phyloP scores from a whole-genome alignment of 257 asterid species.

The Apocynum venetum region DNA sequence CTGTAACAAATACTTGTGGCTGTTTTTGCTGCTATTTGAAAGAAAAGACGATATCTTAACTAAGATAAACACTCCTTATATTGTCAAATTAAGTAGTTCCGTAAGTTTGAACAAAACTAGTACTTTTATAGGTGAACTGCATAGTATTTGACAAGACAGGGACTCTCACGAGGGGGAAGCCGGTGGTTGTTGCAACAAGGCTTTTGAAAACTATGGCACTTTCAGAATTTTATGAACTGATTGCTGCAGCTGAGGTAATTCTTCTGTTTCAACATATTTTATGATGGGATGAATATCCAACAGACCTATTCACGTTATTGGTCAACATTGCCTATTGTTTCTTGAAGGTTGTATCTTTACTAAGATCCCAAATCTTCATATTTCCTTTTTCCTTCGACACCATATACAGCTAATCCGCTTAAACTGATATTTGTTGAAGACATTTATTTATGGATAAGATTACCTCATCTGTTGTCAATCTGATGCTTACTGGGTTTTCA shows the following conservation, averaged over 20 bases:
- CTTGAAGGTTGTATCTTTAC: background rate
- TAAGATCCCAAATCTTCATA: background rate
- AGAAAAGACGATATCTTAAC: background rate
- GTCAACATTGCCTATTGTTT: background rate
- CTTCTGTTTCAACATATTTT: background rate
- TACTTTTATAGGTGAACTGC: conserved; percentile 50
- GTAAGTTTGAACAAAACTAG: background rate
- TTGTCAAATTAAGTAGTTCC: background rate
- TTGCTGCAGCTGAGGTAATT: conserved; percentile 83
- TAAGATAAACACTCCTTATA: background rate
- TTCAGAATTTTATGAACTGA: conserved; percentile 52
- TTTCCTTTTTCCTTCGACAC: background rate
- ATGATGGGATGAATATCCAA: background rate
- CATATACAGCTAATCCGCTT: background rate
- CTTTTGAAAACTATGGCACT: conserved; percentile 49
- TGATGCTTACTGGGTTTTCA: background rate
- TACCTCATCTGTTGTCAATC: background rate
- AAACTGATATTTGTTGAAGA: background rate
- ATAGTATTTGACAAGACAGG: conserved; percentile 84
- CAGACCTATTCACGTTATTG: background rate
- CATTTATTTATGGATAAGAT: background rate
- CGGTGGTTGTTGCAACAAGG: conserved; percentile 53
- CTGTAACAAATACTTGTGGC: background rate
- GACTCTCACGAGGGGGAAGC: conserved; percentile 82
- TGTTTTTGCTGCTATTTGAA: background rate